Evolutionary conservation across 176 grass and related monocot species (phyloP), one percentile per base, ranked within the genome.

Genomic region (Alloteropsis semialata): DNA sequence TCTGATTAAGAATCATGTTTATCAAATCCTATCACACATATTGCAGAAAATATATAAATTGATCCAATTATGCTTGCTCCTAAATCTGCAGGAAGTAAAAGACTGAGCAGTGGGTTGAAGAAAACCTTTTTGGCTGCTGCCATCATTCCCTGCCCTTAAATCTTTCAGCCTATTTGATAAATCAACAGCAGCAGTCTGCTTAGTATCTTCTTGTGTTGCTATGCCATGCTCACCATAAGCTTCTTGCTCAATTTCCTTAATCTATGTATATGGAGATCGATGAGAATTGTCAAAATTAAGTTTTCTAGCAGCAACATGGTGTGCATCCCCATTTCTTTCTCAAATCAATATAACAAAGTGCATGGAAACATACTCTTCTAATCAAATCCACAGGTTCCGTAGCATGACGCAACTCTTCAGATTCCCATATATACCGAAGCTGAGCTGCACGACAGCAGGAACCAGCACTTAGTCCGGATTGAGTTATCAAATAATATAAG

Each of bases 231-330:
- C 88, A 25, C 86, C 75, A 49, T 93, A 90, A 57, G 86, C 69
- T 91, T 98, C 96, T 75, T 86, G 71, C 63, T 95, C 91, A 3
- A 98, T 98, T 88, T 98, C 96, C 75, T 95, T 98, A 63, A 95
- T 90, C 96, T 98, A 81, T 65, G 62, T n/a, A n/a, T n/a, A n/a
- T n/a, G 27, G 69, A 43, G 42, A 68, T 32, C 22, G 74, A 79
- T 45, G 10, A 77, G 53, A 29, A 68, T 21, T 70, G 63, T 42
- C 51, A 81, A 7, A n/a, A 11, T 34, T 8, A 36, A 24, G 5
- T 6, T 57, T 44, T 16, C 9, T 3, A 28, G 45, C 59, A 43
- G 62, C 43, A 54, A 36, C 30, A 38, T n/a, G 44, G 32, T 15
- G 37, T 44, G 37, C 24, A 9, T 58, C 21, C 50, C 50, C 33